A percentile compares a stretch with the other conserved stretches of the same genome.
Conservation (phyloP, 495 filamentous ascomycete genomes). For the Xylaria sp. region DNA sequence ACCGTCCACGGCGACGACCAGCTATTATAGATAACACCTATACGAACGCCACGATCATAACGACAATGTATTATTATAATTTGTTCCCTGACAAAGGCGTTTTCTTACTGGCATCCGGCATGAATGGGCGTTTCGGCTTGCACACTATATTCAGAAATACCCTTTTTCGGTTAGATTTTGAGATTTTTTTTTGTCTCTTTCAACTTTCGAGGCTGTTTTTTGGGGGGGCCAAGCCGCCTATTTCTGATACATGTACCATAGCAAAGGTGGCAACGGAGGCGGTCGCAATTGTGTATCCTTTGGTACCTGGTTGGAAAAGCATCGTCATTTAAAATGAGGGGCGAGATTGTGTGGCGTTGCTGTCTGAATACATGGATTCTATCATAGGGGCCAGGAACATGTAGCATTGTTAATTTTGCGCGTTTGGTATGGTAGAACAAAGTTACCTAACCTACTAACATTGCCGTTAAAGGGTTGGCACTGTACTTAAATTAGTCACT, state of each 20-base stretch:
- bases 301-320: conserved; percentile 8
- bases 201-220: not conserved
- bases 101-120: conserved; percentile 21
- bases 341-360: not conserved
- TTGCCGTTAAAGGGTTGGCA: not conserved
- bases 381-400: not conserved
- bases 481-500: not conserved
- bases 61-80: conserved; percentile 39
- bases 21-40: conserved; percentile 33
- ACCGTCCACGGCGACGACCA: conserved; percentile 30
- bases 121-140: conserved; percentile 28
- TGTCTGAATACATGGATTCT: not conserved
- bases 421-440: not conserved
- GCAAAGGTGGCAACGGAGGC: not conserved
- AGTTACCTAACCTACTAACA: not conserved
- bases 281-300: not conserved
- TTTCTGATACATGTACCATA: not conserved
- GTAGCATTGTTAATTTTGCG: not conserved
- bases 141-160: conserved; percentile 25
- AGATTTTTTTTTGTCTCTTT: not conserved
- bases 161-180: conserved; percentile 11
- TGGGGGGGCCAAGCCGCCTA: not conserved
- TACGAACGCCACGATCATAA: conserved; percentile 37
- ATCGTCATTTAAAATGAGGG: conserved; percentile 16
- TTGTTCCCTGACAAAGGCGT: conserved; percentile 13